Percentiles rank a stretch among this genome's conserved stretches.
phyloP scores from a whole-genome alignment of 2,329 filamentous ascomycete species.

The Zymoseptoria pseudotritici region DNA sequence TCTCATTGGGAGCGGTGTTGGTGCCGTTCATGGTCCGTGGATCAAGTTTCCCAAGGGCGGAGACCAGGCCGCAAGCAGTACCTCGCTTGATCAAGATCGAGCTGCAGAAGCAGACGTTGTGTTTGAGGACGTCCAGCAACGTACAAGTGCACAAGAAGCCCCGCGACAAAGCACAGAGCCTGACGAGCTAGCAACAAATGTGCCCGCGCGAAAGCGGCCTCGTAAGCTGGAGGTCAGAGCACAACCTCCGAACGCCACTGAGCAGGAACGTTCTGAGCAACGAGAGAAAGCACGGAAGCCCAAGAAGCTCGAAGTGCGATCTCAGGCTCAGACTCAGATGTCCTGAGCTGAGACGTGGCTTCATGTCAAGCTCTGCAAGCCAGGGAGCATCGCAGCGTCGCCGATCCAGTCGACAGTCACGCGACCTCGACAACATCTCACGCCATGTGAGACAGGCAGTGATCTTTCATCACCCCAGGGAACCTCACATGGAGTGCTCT shows the following conservation, averaged over 20 bases:
- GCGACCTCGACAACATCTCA: neutral
- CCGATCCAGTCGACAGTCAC: neutral
- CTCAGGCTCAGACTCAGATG: neutral
- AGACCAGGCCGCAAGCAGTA: conserved; percentile 7
- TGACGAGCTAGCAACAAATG: neutral
- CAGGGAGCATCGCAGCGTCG: neutral
- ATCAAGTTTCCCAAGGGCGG: conserved; percentile 29
- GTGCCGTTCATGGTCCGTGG: conserved; percentile 37
- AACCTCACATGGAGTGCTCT: no score
- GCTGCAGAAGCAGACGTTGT: conserved; percentile 14
- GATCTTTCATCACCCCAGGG: no score
- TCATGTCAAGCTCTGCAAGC: neutral
- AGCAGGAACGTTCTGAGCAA: neutral
- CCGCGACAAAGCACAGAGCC: neutral
- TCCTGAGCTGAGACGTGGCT: neutral
- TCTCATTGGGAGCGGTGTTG: conserved; percentile 35
- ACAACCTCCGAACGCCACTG: neutral
- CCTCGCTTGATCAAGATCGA: conserved; percentile 4
- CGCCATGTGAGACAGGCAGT: neutral
- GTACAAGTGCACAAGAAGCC: conserved; percentile 1
- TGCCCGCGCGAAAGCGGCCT: conserved; percentile 10
- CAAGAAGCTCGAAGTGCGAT: conserved; percentile 4
- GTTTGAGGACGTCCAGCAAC: neutral
- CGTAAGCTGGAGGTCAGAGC: conserved; percentile 15
- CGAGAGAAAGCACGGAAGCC: neutral